These are phyloP conservation scores for Usnea hakonensis DNA, from an alignment of 495 filamentous ascomycete species.

Conservation along the genomic window DNA sequence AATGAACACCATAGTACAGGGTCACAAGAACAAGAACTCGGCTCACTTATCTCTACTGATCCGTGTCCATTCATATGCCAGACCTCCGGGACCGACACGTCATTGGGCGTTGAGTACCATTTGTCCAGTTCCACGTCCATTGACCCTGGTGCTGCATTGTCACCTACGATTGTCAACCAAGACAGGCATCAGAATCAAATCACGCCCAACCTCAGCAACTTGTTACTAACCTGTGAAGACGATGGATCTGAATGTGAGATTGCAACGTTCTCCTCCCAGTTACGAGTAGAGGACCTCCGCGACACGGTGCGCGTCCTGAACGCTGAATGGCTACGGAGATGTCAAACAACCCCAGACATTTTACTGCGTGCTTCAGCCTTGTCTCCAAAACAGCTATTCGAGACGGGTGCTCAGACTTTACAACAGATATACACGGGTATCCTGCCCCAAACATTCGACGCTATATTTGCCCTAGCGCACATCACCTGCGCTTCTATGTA, in stretches of 20 bases:
- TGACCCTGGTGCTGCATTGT: neutral
- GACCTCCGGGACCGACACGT: neutral
- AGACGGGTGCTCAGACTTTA: neutral
- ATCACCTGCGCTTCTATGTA: constrained; percentile 8
- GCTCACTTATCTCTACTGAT: neutral
- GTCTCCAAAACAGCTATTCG: constrained; percentile 1
- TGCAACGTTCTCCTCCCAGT: neutral
- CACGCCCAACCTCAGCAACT: neutral
- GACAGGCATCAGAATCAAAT: neutral
- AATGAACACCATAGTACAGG: neutral
- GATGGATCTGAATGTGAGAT: neutral
- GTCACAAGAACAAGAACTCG: neutral
- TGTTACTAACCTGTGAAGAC: neutral
- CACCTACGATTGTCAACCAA: too few relatives aligned
- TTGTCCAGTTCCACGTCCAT: neutral
- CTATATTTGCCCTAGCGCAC: constrained; percentile 12
- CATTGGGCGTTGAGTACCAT: neutral
- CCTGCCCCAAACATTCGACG: constrained; percentile 2
- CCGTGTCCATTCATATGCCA: neutral
- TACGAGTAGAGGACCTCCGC: constrained; percentile 11
- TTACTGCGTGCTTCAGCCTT: neutral
- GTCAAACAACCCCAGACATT: neutral
- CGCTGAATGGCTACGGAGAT: constrained; percentile 10
- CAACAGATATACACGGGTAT: neutral
- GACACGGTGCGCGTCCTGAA: constrained; percentile 6